Evolutionary conservation across 2,329 filamentous ascomycete genomes (phyloP), one percentile per base, ranked within the genome.

Genomic region (Pestalotiopsis sp.): DNA sequence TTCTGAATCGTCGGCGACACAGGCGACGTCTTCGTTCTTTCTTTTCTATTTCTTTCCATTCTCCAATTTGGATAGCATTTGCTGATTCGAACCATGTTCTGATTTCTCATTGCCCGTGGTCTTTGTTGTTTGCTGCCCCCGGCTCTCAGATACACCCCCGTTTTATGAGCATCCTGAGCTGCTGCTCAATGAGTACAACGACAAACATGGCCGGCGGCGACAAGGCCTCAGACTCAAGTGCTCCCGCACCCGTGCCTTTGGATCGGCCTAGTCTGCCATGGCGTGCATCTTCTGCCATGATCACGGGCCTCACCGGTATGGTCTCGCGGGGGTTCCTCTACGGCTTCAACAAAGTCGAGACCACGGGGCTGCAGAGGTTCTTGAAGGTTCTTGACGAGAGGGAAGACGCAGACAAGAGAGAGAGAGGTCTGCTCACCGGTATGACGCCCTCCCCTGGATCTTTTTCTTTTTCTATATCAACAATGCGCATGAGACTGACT

Each of bases 341-440:
- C 72, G 89, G 88, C 0, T 80, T 95, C 71, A 97, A 92, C 79
- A 87, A 85, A 31, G 90, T 94, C 61, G 91, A 98, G 78, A 89
- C 93, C 4, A 86, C 90, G 74, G 95, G 95, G 1, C 83, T 97
- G 70, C 90, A 94, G 62, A 82, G 85, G 12, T 96, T 99, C 72
- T 82, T 96, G 45, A 84, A 90, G 64, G 82, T 95, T 4, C 82
- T 98, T 49, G 94, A 98, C 74, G 86, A 88, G 73, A 88, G 95
- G 70, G 85, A 86, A 73, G 87, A 95, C 78, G 83, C 89, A 3
- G 86, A 88, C 57, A 85, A 85, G 64, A 89, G 94, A 72, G 84
- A 91, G 68, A 88, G 91, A 74, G 96, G 95, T 20, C 85, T 98
- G 70, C 86, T 98, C 70, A 98, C 95, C 72, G 93, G 92, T 94